Percentiles rank a stretch among this genome's conserved stretches.
phyloP scores from a whole-genome alignment of 208 protist species.

The Leishmania gerbilli region DNA sequence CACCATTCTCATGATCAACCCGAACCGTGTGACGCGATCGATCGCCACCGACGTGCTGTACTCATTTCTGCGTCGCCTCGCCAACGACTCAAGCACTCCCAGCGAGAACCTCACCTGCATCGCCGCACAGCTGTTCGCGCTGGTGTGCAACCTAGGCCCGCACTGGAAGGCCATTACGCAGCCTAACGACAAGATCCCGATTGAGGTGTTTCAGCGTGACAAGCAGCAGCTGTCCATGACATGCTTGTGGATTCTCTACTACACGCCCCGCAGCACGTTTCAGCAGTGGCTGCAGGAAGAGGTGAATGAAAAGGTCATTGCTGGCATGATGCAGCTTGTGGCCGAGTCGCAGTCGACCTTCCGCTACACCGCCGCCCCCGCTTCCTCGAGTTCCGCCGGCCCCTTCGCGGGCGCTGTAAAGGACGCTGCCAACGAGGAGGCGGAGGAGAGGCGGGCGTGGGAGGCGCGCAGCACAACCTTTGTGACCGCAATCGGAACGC shows the following conservation, averaged over 20 bases:
- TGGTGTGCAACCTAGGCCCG: slow-evolving; percentile 51
- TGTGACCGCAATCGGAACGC: slow-evolving; percentile 67
- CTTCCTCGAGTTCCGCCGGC: no score
- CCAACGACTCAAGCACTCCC: slow-evolving; percentile 64
- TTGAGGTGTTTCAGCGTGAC: slow-evolving; percentile 42
- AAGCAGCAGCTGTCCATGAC: slow-evolving; percentile 65
- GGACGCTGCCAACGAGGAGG: slow-evolving; percentile 1
- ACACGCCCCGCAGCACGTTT: slow-evolving; percentile 52
- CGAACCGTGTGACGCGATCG: slow-evolving; percentile 46
- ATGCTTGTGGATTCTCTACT: slow-evolving; percentile 85
- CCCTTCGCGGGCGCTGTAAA: neutral
- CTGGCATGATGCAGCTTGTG: slow-evolving; percentile 71
- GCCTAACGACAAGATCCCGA: slow-evolving; percentile 49
- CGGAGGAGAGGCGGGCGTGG: slow-evolving; percentile 49
- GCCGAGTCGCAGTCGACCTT: slow-evolving; percentile 74
- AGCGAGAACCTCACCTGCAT: slow-evolving; percentile 56
- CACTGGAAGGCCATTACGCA: slow-evolving; percentile 71
- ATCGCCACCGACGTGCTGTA: slow-evolving; percentile 62
- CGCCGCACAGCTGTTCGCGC: slow-evolving; percentile 73
- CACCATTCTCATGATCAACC: slow-evolving; percentile 58
- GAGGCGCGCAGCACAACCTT: slow-evolving; percentile 81
- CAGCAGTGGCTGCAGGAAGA: slow-evolving; percentile 55
- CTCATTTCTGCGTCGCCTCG: slow-evolving; percentile 60
- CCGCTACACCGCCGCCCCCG: slow-evolving; percentile 48
- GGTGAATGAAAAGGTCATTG: slow-evolving; percentile 49